These are phyloP conservation scores for Vitis hybrid DNA, from an alignment of 177 flowering plant species.

Conservation along the genomic window DNA sequence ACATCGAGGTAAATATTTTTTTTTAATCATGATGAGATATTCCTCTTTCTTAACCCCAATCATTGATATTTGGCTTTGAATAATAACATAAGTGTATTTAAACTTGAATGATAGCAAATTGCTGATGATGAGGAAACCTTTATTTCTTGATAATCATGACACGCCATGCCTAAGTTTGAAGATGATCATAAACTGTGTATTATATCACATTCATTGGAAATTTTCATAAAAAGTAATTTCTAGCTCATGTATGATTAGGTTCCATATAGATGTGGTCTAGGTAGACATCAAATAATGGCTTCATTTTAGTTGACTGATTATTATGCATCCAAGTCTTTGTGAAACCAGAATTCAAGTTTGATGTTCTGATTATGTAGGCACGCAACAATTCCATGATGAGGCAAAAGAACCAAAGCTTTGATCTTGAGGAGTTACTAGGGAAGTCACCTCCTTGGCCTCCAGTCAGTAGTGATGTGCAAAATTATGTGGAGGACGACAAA, in stretches of 20 bases:
- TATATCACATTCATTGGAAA: no score
- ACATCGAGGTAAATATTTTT: slow-evolving; percentile 46
- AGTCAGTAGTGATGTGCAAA: slow-evolving; percentile 38
- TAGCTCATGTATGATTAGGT: no score
- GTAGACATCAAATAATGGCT: not conserved
- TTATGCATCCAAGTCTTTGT: not conserved
- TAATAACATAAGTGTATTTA: no score
- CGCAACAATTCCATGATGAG: slow-evolving; percentile 37
- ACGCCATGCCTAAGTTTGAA: no score
- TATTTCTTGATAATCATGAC: no score
- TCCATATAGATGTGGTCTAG: no score
- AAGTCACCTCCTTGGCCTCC: slow-evolving; percentile 85
- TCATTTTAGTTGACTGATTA: not conserved
- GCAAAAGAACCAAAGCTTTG: slow-evolving; percentile 64
- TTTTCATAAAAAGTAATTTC: no score
- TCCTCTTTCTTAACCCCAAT: not conserved
- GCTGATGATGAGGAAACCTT: no score
- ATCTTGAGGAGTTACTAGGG: slow-evolving; percentile 62
- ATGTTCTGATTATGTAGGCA: slow-evolving; percentile 29
- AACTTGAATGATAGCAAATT: no score
- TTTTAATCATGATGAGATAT: not conserved
- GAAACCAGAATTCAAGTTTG: not conserved
- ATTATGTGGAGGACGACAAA: slow-evolving; percentile 53
- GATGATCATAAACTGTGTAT: no score
- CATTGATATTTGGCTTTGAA: not conserved